Conservation (phyloP, 768 basidiomycete genomes). For the Gyrodon lividus region DNA sequence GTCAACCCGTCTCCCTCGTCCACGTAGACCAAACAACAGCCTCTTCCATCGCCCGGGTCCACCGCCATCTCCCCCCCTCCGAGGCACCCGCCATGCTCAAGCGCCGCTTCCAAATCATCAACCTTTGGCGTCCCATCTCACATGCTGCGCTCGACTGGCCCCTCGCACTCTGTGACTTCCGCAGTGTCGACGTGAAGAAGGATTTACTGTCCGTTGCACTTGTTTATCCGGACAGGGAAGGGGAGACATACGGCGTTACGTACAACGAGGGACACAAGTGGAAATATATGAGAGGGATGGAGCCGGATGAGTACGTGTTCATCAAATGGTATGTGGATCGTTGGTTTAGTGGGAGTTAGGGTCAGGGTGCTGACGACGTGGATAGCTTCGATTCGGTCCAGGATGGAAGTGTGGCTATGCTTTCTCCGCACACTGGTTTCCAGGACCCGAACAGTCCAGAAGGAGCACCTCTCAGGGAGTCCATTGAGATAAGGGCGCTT, state of each 20-base stretch:
- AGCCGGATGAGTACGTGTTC: slow-evolving; percentile 44
- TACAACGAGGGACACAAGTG: slow-evolving; percentile 41
- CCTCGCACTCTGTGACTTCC: slow-evolving; percentile 48
- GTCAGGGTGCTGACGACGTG: neutral
- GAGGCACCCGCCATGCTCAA: slow-evolving; percentile 41
- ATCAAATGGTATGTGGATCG: slow-evolving; percentile 44
- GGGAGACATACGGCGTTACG: slow-evolving; percentile 42
- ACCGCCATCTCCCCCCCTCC: slow-evolving; percentile 40
- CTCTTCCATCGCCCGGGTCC: slow-evolving; percentile 42
- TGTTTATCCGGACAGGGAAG: slow-evolving; percentile 41
- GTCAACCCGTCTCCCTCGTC: slow-evolving; percentile 42
- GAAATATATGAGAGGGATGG: slow-evolving; percentile 46
- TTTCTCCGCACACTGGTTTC: slow-evolving; percentile 37
- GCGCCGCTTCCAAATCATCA: slow-evolving; percentile 51
- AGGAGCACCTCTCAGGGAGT: slow-evolving; percentile 31
- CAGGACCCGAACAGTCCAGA: slow-evolving; percentile 33
- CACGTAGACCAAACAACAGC: slow-evolving; percentile 48
- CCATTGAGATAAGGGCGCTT: slow-evolving; percentile 36
- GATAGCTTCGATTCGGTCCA: slow-evolving; percentile 34
- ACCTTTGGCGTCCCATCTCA: slow-evolving; percentile 53
- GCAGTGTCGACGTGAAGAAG: slow-evolving; percentile 36
- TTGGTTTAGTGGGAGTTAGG: neutral
- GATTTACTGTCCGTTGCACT: slow-evolving; percentile 41
- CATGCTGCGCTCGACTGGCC: slow-evolving; percentile 48
- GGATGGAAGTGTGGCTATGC: slow-evolving; percentile 33